phyloP scores from a whole-genome alignment of 441 rosid genomes.

The Gossypium schwendimanii region DNA sequence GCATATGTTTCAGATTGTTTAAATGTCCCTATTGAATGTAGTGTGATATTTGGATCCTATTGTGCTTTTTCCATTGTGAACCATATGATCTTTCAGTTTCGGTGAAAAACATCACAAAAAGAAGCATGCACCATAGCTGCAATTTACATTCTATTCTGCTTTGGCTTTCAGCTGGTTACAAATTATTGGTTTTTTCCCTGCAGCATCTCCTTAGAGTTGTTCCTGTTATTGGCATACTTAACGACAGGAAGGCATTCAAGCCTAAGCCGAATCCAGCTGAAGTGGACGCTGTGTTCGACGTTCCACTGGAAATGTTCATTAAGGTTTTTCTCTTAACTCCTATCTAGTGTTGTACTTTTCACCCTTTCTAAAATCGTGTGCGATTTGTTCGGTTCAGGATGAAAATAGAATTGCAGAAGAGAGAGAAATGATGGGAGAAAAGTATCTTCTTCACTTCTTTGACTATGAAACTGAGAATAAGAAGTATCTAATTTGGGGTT shows the following conservation, averaged over 20 bases:
- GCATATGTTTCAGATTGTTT: background rate
- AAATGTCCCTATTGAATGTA: background rate
- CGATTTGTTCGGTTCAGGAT: conserved; percentile 40
- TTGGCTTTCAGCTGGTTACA: conserved; percentile 5
- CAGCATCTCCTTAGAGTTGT: conserved; percentile 84
- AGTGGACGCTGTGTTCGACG: conserved; percentile 81
- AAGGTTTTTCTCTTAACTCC: conserved; percentile 40
- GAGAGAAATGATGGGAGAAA: conserved; percentile 50
- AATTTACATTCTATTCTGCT: background rate
- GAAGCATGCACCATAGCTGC: background rate
- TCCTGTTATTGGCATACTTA: conserved; percentile 78
- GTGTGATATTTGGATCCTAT: background rate
- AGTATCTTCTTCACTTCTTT: conserved; percentile 67
- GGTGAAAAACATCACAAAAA: background rate
- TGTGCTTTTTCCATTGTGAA: background rate
- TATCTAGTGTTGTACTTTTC: background rate
- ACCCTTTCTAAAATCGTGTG: conserved; percentile 1
- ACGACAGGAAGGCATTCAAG: conserved; percentile 40
- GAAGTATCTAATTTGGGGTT: conserved; percentile 72
- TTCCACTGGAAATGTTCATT: conserved; percentile 85
- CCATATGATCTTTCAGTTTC: background rate
- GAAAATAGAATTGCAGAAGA: conserved; percentile 67
- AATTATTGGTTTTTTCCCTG: conserved; percentile 18
- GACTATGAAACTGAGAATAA: conserved; percentile 50
- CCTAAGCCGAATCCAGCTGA: conserved; percentile 70